These are phyloP conservation scores for Cryptosporidium canis DNA, from an alignment of 169 alveolate species.

Conservation along the genomic window DNA sequence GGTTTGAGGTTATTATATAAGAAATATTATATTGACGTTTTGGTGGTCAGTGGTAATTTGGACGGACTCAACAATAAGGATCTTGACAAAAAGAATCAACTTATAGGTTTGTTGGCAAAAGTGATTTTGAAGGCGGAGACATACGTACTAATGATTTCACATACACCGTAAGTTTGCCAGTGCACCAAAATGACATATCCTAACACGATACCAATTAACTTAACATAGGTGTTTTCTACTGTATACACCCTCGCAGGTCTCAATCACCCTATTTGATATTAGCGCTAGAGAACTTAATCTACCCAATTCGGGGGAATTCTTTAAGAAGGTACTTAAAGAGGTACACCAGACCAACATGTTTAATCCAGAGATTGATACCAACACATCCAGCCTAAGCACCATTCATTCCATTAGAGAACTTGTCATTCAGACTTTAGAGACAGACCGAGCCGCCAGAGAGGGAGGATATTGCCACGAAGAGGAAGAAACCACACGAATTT, in stretches of 20 bases:
- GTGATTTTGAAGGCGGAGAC: constrained; percentile 58
- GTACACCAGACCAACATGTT: constrained; percentile 17
- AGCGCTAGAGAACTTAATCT: constrained; percentile 57
- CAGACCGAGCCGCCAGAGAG: constrained; percentile 5
- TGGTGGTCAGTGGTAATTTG: not conserved
- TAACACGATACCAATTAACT: not conserved
- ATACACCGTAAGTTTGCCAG: constrained; percentile 56
- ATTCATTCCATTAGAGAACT: constrained; percentile 40
- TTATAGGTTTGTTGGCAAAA: constrained; percentile 6
- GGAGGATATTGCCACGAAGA: constrained; percentile 28
- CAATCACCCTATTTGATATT: constrained; percentile 57
- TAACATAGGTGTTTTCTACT: constrained; percentile 41
- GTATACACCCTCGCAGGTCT: constrained; percentile 59
- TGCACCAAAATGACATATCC: not conserved
- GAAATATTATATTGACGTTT: constrained; percentile 35
- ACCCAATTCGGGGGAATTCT: constrained; percentile 46
- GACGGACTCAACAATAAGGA: not conserved
- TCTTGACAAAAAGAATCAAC: not conserved
- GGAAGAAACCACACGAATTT: constrained; percentile 28
- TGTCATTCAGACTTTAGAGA: constrained; percentile 5
- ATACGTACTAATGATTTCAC: constrained; percentile 24
- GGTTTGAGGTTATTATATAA: constrained; percentile 57
- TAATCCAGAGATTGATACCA: not conserved
- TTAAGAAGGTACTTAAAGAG: constrained; percentile 34
- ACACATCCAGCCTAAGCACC: not conserved